Evolutionary conservation across 768 basidiomycete genomes (phyloP).

Genomic region (Phaeolepiota aurea): DNA sequence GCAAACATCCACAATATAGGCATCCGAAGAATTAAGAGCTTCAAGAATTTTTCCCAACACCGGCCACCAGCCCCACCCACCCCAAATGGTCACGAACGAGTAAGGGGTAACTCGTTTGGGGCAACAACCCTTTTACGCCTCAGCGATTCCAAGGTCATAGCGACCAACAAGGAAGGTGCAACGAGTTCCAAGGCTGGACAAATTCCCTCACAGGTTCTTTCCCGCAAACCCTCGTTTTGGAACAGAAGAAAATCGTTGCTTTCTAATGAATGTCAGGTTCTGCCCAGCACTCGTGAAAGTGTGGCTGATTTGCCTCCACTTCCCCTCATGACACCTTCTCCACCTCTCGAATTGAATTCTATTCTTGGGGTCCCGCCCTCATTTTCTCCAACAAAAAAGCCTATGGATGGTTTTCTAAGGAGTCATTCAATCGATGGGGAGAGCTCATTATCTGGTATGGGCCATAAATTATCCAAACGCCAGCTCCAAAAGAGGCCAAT

Average conservation of each 20-base stretch:
- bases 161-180: too few species aligned
- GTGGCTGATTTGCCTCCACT: constrained; percentile 22
- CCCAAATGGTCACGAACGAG: constrained; percentile 16
- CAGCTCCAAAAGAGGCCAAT: neutral
- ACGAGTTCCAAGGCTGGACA: too few species aligned
- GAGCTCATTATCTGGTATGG: too few species aligned
- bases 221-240: constrained; percentile 62
- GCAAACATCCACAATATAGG: constrained; percentile 9
- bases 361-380: neutral
- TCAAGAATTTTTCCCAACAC: constrained; percentile 28
- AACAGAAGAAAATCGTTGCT: neutral
- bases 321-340: constrained; percentile 30
- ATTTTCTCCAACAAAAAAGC: neutral
- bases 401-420: neutral
- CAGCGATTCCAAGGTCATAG: too few species aligned
- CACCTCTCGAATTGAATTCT: constrained; percentile 32
- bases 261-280: neutral
- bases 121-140: constrained; percentile 30
- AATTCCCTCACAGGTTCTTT: too few species aligned
- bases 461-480: neutral
- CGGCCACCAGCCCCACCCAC: constrained; percentile 5
- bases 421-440: too few species aligned
- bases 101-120: constrained; percentile 52
- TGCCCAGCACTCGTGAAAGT: neutral
- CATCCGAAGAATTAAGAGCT: constrained; percentile 47